These are phyloP conservation scores for Penicillium herquei DNA, from an alignment of 495 filamentous ascomycete species.

Conservation along the genomic window DNA sequence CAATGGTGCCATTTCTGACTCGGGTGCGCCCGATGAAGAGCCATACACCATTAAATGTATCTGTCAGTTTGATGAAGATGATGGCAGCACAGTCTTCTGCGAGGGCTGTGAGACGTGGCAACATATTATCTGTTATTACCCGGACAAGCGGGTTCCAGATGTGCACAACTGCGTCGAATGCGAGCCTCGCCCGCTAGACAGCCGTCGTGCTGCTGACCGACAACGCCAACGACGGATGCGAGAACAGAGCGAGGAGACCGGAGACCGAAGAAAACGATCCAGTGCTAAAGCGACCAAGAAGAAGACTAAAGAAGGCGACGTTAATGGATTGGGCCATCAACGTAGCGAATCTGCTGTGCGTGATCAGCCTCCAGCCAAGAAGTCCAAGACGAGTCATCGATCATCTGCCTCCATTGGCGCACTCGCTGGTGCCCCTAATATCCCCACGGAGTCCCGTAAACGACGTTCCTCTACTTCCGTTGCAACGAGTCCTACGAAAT, in stretches of 20 bases:
- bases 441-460: slow-evolving; percentile 50
- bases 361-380: slow-evolving; percentile 66
- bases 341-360: slow-evolving; percentile 50
- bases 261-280: slow-evolving; percentile 66
- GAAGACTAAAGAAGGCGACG: slow-evolving; percentile 56
- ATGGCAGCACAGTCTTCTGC: slow-evolving; percentile 96
- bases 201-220: slow-evolving; percentile 64
- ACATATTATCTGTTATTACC: slow-evolving; percentile 94
- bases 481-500: slow-evolving; percentile 54
- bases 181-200: slow-evolving; percentile 69
- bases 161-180: slow-evolving; percentile 88
- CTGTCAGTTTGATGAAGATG: slow-evolving; percentile 87
- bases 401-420: slow-evolving; percentile 66
- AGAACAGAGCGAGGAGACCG: slow-evolving; percentile 56
- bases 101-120: slow-evolving; percentile 97
- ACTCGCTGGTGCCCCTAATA: slow-evolving; percentile 38
- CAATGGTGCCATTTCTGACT: slow-evolving; percentile 57
- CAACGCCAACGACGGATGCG: slow-evolving; percentile 62
- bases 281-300: slow-evolving; percentile 73
- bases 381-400: slow-evolving; percentile 72
- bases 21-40: slow-evolving; percentile 64
- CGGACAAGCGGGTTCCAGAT: slow-evolving; percentile 68
- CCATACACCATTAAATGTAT: slow-evolving; percentile 98
- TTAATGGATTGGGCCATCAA: slow-evolving; percentile 37
- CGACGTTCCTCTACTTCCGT: slow-evolving; percentile 46